These are phyloP conservation scores for Arthroderma sp. DNA, from an alignment of 2,329 filamentous ascomycete species.

Conservation along the genomic window DNA sequence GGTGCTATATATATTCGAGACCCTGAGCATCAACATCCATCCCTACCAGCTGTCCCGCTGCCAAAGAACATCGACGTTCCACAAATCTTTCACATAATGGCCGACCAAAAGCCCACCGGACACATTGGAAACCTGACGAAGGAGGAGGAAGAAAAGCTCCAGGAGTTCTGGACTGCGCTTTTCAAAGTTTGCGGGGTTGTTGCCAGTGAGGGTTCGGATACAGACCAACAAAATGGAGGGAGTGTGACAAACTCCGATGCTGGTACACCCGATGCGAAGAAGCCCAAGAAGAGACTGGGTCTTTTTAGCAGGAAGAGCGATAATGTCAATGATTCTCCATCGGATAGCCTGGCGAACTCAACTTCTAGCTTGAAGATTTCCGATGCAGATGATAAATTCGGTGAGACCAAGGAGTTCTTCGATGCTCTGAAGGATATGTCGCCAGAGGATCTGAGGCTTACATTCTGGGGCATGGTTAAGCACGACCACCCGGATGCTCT, in stretches of 20 bases:
- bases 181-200: constrained; percentile 60
- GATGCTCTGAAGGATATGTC: constrained; percentile 64
- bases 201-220: constrained; percentile 15
- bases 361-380: constrained; percentile 29
- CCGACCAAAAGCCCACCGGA: constrained; percentile 38
- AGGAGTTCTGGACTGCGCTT: constrained; percentile 69
- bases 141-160: constrained; percentile 78
- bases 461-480: constrained; percentile 92
- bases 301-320: constrained; percentile 52
- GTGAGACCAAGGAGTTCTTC: constrained; percentile 74
- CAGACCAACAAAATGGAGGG: constrained; percentile 15
- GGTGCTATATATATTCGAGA: constrained; percentile 22
- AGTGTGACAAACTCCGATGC: constrained; percentile 13
- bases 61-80: background rate
- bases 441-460: constrained; percentile 64
- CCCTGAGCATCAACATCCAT: background rate
- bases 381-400: constrained; percentile 77
- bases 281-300: constrained; percentile 61
- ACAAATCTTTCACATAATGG: constrained; percentile 19
- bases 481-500: constrained; percentile 85
- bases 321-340: constrained; percentile 21
- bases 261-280: constrained; percentile 41
- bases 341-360: constrained; percentile 26
- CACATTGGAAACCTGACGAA: constrained; percentile 76
- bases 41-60: background rate